phyloP scores from a whole-genome alignment of 164 flowering plant species.

The Vitis rotundifolia region DNA sequence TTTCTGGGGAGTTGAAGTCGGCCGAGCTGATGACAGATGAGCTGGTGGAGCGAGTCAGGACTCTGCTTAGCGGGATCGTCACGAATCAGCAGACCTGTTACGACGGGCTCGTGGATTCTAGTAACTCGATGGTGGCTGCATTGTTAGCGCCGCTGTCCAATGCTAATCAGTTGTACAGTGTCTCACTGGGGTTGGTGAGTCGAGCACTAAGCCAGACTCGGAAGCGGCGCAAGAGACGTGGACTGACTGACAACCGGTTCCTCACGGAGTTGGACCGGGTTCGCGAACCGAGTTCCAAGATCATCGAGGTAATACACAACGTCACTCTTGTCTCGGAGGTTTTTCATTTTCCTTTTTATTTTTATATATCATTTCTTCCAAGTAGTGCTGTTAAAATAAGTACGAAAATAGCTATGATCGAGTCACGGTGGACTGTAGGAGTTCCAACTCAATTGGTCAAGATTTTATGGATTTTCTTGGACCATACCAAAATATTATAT shows the following conservation, averaged over 20 bases:
- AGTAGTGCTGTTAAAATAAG: too few relatives aligned
- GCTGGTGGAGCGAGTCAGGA: conserved; percentile 27
- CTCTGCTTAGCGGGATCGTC: conserved; percentile 44
- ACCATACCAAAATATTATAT: too few relatives aligned
- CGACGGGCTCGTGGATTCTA: conserved; percentile 40
- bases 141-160: conserved; percentile 21
- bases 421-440: too few relatives aligned
- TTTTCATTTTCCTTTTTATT: too few relatives aligned
- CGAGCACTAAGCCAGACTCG: conserved; percentile 18
- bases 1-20: conserved; percentile 25
- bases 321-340: too few relatives aligned
- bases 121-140: conserved; percentile 18
- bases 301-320: conserved; percentile 16
- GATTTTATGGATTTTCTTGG: too few relatives aligned
- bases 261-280: background rate
- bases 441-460: too few relatives aligned
- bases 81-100: conserved; percentile 58
- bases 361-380: too few relatives aligned
- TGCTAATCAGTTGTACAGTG: conserved; percentile 39
- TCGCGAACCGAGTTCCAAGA: conserved; percentile 19
- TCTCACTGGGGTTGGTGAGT: conserved; percentile 47
- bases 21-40: conserved; percentile 16
- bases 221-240: conserved; percentile 11
- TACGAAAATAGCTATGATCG: too few relatives aligned
- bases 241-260: background rate